phyloP scores from a whole-genome alignment of 176 grass and related monocot species.

The Lolium perenne region DNA sequence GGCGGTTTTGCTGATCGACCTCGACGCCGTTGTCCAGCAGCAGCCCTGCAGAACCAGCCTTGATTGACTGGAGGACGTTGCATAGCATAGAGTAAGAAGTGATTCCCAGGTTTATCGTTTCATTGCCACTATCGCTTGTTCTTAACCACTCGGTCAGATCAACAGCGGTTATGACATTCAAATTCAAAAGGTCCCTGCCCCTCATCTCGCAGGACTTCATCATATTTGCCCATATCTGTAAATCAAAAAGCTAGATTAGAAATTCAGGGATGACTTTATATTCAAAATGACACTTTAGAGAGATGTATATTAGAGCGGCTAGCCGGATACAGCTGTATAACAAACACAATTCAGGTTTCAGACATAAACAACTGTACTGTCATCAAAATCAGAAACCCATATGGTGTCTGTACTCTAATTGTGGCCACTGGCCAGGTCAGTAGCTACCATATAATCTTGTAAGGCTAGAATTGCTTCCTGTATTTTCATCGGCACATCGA shows the following conservation, averaged over 20 bases:
- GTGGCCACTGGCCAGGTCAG: not conserved
- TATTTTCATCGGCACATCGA: conserved; percentile 9
- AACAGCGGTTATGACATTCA: conserved; percentile 62
- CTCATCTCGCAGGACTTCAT: conserved; percentile 70
- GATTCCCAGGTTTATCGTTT: conserved; percentile 71
- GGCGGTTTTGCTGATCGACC: conserved; percentile 66
- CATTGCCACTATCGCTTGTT: conserved; percentile 59
- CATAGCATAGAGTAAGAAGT: conserved; percentile 64
- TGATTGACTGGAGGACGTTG: conserved; percentile 66
- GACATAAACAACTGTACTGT: not conserved
- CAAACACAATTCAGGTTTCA: not conserved
- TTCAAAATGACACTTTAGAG: not conserved
- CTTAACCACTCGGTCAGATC: conserved; percentile 69
- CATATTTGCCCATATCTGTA: conserved; percentile 73
- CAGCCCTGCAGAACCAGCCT: conserved; percentile 59
- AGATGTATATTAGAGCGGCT: not conserved
- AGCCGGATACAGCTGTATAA: not conserved
- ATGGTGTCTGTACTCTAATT: not conserved
- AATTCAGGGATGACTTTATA: not conserved
- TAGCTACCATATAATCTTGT: conserved; percentile 7
- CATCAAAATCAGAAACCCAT: not conserved
- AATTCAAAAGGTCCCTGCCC: conserved; percentile 70
- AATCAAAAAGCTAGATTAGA: conserved; percentile 19
- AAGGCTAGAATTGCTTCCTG: not conserved
- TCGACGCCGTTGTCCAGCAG: conserved; percentile 63